Percentiles rank a stretch among this genome's conserved stretches.
These are phyloP conservation scores for Plasmodium inui DNA, from an alignment of 169 alveolate species.

Conservation along the genomic window DNA sequence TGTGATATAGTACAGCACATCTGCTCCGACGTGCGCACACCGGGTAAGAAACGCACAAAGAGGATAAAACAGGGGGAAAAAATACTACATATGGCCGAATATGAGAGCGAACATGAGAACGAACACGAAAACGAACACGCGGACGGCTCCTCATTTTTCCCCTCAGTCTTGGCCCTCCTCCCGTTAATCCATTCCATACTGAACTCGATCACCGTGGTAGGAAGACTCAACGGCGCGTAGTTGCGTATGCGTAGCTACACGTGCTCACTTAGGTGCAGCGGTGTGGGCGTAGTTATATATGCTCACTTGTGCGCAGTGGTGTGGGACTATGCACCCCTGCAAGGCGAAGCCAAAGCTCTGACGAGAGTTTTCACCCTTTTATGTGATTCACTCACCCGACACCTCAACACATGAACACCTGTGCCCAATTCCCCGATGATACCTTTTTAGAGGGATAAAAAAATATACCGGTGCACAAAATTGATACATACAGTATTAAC, in stretches of 20 bases:
- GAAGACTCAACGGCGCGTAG: conserved; percentile 8
- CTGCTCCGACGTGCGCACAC: conserved; percentile 16
- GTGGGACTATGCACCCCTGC: neutral
- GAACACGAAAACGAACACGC: neutral
- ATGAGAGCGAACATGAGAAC: neutral
- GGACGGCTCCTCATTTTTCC: neutral
- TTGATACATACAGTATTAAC: conserved; percentile 52
- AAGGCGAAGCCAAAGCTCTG: neutral
- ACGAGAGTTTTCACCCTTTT: neutral
- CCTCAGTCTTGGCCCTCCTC: conserved; percentile 54
- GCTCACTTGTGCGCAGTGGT: neutral
- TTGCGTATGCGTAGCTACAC: neutral
- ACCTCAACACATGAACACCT: neutral
- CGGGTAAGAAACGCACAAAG: conserved; percentile 40
- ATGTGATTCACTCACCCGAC: neutral
- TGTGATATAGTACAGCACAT: conserved; percentile 58
- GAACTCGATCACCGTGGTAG: conserved; percentile 44
- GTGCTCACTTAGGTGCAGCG: neutral
- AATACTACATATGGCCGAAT: neutral
- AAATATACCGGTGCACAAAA: conserved; percentile 56
- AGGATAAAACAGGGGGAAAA: neutral
- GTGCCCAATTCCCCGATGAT: neutral
- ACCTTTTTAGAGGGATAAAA: conserved; percentile 65
- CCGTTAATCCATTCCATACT: conserved; percentile 66
- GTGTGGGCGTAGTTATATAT: neutral